A percentile compares a stretch with the other conserved stretches of the same genome.
These are phyloP conservation scores for Xylaria sp. DNA, from an alignment of 2,329 filamentous ascomycete genomes.

Conservation along the genomic window DNA sequence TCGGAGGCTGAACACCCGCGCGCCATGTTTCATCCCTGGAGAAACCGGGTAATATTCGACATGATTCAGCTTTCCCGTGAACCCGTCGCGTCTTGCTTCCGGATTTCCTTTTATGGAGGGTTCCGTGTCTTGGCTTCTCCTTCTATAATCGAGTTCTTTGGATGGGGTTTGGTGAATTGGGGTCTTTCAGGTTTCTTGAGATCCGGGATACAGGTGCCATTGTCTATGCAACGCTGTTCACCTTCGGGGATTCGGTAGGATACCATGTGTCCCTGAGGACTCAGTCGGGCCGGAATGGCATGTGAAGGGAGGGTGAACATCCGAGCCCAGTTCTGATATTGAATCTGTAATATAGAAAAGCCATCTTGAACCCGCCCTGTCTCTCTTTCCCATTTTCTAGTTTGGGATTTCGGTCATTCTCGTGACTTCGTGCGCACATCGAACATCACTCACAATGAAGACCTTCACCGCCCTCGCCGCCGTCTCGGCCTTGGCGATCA, in stretches of 20 bases:
- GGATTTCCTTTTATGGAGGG: conserved; percentile 14
- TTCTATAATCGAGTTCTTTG: no score
- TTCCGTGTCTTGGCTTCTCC: neutral
- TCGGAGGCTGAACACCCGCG: neutral
- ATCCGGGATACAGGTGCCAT: no score
- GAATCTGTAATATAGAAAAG: conserved; percentile 8
- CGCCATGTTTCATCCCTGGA: neutral
- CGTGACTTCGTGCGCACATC: no score
- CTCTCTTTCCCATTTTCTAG: neutral
- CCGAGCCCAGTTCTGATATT: neutral
- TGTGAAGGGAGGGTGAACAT: neutral
- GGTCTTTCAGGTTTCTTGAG: no score
- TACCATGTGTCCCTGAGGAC: neutral
- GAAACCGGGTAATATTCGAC: neutral
- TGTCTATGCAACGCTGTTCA: no score
- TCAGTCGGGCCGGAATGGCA: conserved; percentile 5
- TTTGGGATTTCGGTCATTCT: no score
- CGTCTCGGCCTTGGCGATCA: conserved; percentile 31
- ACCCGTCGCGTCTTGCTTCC: conserved; percentile 7
- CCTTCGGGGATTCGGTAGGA: no score
- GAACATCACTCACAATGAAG: conserved; percentile 25
- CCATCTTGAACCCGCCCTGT: neutral
- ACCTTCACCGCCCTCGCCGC: conserved; percentile 28
- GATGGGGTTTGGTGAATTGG: no score
- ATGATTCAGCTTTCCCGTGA: neutral